Evolutionary conservation across 148 eudicot genomes (phyloP).

Genomic region (Mesembryanthemum crystallinum): DNA sequence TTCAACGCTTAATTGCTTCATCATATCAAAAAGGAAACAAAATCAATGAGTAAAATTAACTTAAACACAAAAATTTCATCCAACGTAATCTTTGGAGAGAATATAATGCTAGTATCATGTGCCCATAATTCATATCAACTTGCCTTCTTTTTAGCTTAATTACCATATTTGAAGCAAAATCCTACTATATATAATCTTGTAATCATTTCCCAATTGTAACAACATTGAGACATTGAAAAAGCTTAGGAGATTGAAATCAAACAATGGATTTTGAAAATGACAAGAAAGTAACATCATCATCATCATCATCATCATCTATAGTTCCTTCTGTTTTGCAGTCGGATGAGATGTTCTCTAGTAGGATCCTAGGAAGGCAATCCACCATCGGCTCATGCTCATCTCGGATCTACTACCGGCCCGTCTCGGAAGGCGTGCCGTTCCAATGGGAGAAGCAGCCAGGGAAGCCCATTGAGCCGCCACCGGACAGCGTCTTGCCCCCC

Average conservation of each 20-base stretch:
- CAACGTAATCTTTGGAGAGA: conserved; percentile 23
- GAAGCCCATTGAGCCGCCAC: conserved; percentile 43
- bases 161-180: conserved; percentile 9
- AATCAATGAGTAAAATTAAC: conserved; percentile 22
- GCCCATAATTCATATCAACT: conserved; percentile 14
- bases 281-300: not conserved
- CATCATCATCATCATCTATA: too few species aligned
- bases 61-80: conserved; percentile 10
- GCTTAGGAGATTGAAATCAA: not conserved
- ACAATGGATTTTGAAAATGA: conserved; percentile 11
- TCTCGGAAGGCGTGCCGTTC: conserved; percentile 58
- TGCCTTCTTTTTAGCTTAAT: conserved; percentile 8
- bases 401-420: conserved; percentile 37
- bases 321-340: conserved; percentile 16
- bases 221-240: not conserved
- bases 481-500: conserved; percentile 39
- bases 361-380: conserved; percentile 37
- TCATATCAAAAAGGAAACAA: conserved; percentile 19
- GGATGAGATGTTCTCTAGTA: conserved; percentile 25
- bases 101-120: conserved; percentile 23
- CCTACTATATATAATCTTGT: not conserved
- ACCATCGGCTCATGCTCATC: conserved; percentile 37
- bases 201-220: not conserved
- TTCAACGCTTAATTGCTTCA: conserved; percentile 10
- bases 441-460: conserved; percentile 76